These are phyloP conservation scores for Taxillus chinensis DNA, from an alignment of 164 flowering plant genomes.

Conservation along the genomic window DNA sequence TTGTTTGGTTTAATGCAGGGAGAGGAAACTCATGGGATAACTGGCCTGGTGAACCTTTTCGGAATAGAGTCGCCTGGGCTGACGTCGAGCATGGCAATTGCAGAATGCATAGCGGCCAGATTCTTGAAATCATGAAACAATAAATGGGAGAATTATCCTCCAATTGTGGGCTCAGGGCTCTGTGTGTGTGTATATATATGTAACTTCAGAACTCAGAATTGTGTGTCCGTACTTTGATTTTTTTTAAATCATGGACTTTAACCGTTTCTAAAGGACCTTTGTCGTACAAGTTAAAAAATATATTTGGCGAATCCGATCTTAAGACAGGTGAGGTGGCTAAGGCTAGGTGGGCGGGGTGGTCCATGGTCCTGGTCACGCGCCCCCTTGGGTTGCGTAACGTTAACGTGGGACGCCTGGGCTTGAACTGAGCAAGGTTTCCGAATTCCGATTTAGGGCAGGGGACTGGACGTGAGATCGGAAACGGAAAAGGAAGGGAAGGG, in stretches of 20 bases:
- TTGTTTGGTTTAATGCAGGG: conserved; percentile 41
- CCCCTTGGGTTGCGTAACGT: too few species aligned
- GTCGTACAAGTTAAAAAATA: too few species aligned
- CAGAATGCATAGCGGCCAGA: conserved; percentile 52
- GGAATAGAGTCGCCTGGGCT: conserved; percentile 98
- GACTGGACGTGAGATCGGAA: not conserved
- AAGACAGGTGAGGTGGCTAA: too few species aligned
- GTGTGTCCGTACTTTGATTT: too few species aligned
- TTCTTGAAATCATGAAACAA: conserved; percentile 7
- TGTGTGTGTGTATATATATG: not conserved
- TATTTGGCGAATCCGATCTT: too few species aligned
- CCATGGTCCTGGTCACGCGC: too few species aligned
- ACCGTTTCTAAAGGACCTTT: too few species aligned
- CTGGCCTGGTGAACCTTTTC: conserved; percentile 74
- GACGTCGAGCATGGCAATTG: conserved; percentile 86
- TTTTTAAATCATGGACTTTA: too few species aligned
- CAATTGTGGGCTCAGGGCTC: not conserved
- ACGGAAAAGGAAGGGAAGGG: not conserved
- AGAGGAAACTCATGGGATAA: conserved; percentile 62
- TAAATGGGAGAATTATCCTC: not conserved
- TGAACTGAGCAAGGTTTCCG: too few species aligned
- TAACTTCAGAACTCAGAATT: not conserved
- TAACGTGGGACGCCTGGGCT: too few species aligned
- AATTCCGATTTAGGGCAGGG: not conserved
- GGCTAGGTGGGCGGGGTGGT: too few species aligned